Conservation (phyloP, 805 yeast genomes). For the Kregervanrija pseudodelftensis region DNA sequence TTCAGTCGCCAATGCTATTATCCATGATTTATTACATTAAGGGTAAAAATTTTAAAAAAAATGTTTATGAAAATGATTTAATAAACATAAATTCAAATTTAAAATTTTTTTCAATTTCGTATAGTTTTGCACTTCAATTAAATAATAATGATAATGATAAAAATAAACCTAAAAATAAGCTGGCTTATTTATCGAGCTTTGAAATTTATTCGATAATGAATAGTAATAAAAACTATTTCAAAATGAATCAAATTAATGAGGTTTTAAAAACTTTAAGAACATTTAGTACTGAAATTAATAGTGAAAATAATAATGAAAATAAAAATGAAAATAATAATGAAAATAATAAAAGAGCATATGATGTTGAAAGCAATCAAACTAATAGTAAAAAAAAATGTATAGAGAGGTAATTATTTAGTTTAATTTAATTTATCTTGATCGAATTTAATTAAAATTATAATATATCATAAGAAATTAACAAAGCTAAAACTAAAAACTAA, state of each 20-base stretch:
- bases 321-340: not conserved
- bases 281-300: not conserved
- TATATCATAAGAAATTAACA: not conserved
- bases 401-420: no score
- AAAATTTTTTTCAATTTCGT: conserved; percentile 15
- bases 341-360: not conserved
- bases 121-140: conserved; percentile 10
- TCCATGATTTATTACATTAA: conserved; percentile 20
- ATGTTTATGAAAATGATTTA: conserved; percentile 8
- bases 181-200: conserved; percentile 10
- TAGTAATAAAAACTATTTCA: conserved; percentile 10
- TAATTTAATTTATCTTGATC: not conserved
- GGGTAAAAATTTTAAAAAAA: conserved; percentile 11
- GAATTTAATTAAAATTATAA: not conserved
- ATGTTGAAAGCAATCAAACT: not conserved
- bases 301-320: not conserved
- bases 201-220: conserved; percentile 11
- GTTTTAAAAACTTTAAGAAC: no score
- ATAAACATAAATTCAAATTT: conserved; percentile 15
- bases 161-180: conserved; percentile 1
- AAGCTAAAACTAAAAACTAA: not conserved
- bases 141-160: not conserved
- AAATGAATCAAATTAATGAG: no score
- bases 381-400: not conserved
- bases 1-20: conserved; percentile 18